phyloP scores from a whole-genome alignment of 495 filamentous ascomycete genomes.

The Hypoxylon crocopeplum region DNA sequence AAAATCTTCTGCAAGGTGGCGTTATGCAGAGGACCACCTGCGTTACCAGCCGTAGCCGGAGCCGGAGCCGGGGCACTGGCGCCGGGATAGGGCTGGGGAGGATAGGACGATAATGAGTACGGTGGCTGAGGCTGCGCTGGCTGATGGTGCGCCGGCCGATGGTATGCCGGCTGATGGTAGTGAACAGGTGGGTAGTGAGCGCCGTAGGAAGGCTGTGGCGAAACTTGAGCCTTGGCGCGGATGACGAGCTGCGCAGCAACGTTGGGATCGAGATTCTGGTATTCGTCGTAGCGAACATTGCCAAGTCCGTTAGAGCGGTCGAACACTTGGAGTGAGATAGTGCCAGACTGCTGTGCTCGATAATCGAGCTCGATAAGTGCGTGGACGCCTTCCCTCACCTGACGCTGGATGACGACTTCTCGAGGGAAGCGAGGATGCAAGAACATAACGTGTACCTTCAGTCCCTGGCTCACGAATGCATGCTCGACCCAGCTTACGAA shows the following conservation, averaged over 20 bases:
- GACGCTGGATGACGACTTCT: conserved; percentile 77
- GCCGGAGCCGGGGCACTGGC: no score
- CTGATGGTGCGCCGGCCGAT: conserved; percentile 16
- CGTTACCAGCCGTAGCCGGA: conserved; percentile 20
- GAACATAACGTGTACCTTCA: conserved; percentile 78
- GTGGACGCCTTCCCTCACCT: conserved; percentile 87
- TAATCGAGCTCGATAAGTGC: conserved; percentile 79
- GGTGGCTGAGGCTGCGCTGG: conserved; percentile 28
- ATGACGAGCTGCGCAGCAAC: conserved; percentile 81
- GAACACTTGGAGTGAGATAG: conserved; percentile 83
- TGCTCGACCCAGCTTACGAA: conserved; percentile 84
- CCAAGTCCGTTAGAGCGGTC: conserved; percentile 73
- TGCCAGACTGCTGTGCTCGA: conserved; percentile 68
- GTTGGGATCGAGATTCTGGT: conserved; percentile 77
- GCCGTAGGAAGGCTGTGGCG: conserved; percentile 31
- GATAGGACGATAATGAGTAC: no score
- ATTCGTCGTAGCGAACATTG: conserved; percentile 82
- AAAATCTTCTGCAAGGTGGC: conserved; percentile 76
- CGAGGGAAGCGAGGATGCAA: conserved; percentile 80
- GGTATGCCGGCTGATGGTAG: conserved; percentile 30
- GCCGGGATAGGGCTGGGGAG: no score
- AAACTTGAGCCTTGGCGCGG: conserved; percentile 66
- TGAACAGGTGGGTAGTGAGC: conserved; percentile 23
- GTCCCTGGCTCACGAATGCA: conserved; percentile 70
- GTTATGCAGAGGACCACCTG: conserved; percentile 67